Base-by-base conservation (phyloP, 2,329 filamentous ascomycete genomes). In the Talaromyces sp. region DNA sequence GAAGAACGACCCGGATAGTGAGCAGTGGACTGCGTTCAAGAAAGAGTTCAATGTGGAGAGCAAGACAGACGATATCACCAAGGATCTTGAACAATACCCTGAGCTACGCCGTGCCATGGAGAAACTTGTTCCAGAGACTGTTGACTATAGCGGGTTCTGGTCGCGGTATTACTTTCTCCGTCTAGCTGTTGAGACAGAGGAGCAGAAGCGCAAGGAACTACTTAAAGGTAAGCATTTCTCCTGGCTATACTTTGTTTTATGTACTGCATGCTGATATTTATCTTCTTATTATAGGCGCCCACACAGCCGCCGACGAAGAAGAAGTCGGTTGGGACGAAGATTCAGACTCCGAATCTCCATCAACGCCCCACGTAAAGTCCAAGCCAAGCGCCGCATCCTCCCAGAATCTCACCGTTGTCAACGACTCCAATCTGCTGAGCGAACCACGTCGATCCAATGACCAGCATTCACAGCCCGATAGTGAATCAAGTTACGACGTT, bases 401-500 rank as follows among this genome's bases (percentile, higher is more conserved):
- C 37, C 57, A 57, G 19, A 67, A 72, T 21, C 70, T 72, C 9
- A 66, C 69, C 54, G 66, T 75, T 45, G 60, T 68, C 31, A 57
- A 63, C 39, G 67, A 71, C 40, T 36, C 70, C 10, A 55, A 77
- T 84, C 50, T 90, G 90, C 73, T 81, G 86, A 25, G 75, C 31
- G 84, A 89, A 65, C 78, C 85, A 17, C 86, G 89, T 56, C 76
- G 78, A 39, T 95, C 91, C 25, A 88, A 95, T 67, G 91, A 96
- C 68, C 88, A 91, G 71, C 91, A 93, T 71, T 95, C 89, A 25
- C 89, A 94, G 65, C 86, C 91, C 7, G 94, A 94, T 67, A 97
- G 93, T 70, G 94, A 99, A 66, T 90, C 90, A 17, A 96, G 91
- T 76, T 99, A 99, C 72, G 94, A 99, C 71, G 82, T 99, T 35